These are phyloP conservation scores for Metarhizium robertsii DNA, from an alignment of 2,329 filamentous ascomycete species.

Conservation along the genomic window DNA sequence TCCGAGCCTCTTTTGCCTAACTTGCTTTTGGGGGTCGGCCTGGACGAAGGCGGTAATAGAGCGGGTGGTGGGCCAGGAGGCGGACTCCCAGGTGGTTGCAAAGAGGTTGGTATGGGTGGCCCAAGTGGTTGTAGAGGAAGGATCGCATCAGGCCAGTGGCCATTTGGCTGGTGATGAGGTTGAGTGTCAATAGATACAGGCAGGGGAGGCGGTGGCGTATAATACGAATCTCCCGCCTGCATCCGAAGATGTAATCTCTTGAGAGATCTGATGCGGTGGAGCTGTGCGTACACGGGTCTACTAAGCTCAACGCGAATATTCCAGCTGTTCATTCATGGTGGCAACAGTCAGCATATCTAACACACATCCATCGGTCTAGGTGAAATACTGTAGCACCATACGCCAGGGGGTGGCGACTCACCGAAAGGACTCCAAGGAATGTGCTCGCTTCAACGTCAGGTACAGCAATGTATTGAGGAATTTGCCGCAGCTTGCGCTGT, in stretches of 20 bases:
- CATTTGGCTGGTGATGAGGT: conserved; percentile 24
- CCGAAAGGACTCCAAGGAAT: conserved; percentile 46
- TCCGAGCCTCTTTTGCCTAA: conserved; percentile 19
- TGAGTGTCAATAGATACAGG: conserved; percentile 21
- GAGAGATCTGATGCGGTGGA: conserved; percentile 45
- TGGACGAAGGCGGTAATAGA: conserved; percentile 25
- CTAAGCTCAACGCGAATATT: conserved; percentile 56
- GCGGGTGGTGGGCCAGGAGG: conserved; percentile 17
- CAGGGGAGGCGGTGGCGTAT: conserved; percentile 38
- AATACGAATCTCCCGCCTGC: conserved; percentile 47
- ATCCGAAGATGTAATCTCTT: conserved; percentile 48
- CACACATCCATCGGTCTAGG: background rate
- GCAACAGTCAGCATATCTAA: conserved; percentile 3
- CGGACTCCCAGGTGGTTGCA: conserved; percentile 9
- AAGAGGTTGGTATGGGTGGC: conserved; percentile 9
- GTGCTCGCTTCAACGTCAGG: conserved; percentile 45
- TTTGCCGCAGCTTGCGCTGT: conserved; percentile 48
- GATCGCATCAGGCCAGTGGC: conserved; percentile 17
- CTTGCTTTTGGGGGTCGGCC: conserved; percentile 25
- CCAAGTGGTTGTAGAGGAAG: conserved; percentile 13
- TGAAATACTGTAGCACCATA: background rate
- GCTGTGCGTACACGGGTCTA: conserved; percentile 44
- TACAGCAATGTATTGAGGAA: conserved; percentile 54
- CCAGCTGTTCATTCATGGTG: conserved; percentile 34
- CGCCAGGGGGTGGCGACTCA: conserved; percentile 20